Evolutionary conservation across 176 grass and related monocot species (phyloP).

Genomic region (Bothriochloa decipiens): DNA sequence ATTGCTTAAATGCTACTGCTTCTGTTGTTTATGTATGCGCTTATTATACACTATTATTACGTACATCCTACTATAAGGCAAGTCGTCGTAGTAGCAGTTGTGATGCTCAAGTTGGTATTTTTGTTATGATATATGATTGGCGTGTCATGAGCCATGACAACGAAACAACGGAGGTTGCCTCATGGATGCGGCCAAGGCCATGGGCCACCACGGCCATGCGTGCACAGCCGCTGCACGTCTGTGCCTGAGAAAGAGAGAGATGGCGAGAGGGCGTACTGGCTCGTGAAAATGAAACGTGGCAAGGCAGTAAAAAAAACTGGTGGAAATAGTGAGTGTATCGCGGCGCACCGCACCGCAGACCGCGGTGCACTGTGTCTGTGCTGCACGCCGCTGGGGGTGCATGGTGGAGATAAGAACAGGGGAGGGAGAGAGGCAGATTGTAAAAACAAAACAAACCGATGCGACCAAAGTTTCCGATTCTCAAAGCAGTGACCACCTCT

Average conservation of each 20-base stretch:
- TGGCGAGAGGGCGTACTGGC: too few species aligned
- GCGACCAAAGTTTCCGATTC: constrained; percentile 19
- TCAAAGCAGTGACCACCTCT: constrained; percentile 14
- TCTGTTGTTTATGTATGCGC: not conserved
- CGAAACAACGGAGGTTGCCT: constrained; percentile 28
- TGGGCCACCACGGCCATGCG: not conserved
- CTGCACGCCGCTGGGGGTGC: too few species aligned
- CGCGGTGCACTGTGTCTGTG: too few species aligned
- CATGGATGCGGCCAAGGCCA: constrained; percentile 15
- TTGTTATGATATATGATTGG: not conserved
- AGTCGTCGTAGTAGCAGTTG: not conserved
- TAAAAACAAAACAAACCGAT: constrained; percentile 14
- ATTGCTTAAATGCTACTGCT: not conserved
- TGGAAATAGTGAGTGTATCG: not conserved
- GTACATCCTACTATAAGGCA: not conserved
- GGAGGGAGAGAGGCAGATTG: not conserved
- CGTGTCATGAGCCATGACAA: not conserved
- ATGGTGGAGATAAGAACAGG: not conserved
- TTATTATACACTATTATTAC: not conserved
- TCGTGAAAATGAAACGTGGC: not conserved
- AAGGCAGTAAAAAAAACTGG: too few species aligned
- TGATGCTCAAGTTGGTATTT: constrained; percentile 11
- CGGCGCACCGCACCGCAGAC: not conserved
- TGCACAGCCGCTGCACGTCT: not conserved
- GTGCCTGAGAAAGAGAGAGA: not conserved